Conservation (phyloP, 2,329 filamentous ascomycete species). For the Emericellopsis cladophorae region DNA sequence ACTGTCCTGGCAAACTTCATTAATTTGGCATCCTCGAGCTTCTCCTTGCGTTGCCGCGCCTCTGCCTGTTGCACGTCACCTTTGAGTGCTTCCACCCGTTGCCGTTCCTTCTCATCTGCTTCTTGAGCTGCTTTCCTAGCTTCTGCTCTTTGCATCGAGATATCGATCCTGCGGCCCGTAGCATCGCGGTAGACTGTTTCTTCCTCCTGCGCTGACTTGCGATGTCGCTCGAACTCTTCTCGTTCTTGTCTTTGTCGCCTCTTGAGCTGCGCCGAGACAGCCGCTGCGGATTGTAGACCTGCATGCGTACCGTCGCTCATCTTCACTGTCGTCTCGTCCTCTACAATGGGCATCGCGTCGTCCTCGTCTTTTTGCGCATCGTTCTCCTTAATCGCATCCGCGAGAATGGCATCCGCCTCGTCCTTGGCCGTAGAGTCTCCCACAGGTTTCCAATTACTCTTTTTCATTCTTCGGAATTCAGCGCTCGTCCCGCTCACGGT, state of each 20-base stretch:
- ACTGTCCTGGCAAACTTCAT: slow-evolving; percentile 67
- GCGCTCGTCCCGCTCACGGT: slow-evolving; percentile 37
- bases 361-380: slow-evolving; percentile 33
- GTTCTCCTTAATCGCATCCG: slow-evolving; percentile 56
- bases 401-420: slow-evolving; percentile 65
- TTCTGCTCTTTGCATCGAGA: slow-evolving; percentile 82
- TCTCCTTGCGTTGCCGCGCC: slow-evolving; percentile 49
- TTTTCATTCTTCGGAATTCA: slow-evolving; percentile 64
- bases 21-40: slow-evolving; percentile 67
- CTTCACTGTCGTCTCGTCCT: slow-evolving; percentile 35
- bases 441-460: slow-evolving; percentile 68
- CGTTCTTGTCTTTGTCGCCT: slow-evolving; percentile 54
- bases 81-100: slow-evolving; percentile 57
- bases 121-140: slow-evolving; percentile 53
- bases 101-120: slow-evolving; percentile 58
- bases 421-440: slow-evolving; percentile 23
- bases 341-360: slow-evolving; percentile 35
- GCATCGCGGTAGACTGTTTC: slow-evolving; percentile 95
- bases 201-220: slow-evolving; percentile 36
- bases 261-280: slow-evolving; percentile 59
- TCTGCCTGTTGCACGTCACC: slow-evolving; percentile 75
- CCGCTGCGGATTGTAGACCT: slow-evolving; percentile 71
- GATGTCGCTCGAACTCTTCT: slow-evolving; percentile 31
- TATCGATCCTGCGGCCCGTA: slow-evolving; percentile 84
- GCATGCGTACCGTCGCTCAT: slow-evolving; percentile 86